Percentiles rank a stretch among this genome's conserved stretches.
These are phyloP conservation scores for Ceratocystis cacaofunesta DNA, from an alignment of 2,329 filamentous ascomycete species.

Conservation along the genomic window DNA sequence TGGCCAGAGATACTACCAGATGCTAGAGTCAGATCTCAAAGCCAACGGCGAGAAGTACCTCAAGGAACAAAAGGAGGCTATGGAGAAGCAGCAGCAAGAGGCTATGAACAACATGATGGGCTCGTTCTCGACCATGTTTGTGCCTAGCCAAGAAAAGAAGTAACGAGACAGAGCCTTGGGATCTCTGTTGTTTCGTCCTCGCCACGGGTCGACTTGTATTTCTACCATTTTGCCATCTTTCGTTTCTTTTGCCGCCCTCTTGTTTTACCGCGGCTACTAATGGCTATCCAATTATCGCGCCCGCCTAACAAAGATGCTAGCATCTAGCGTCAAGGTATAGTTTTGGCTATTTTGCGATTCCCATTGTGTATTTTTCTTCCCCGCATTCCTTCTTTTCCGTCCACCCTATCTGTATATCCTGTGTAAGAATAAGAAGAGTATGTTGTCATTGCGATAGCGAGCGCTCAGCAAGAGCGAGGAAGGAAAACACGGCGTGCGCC, in stretches of 20 bases:
- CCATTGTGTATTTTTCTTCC: background rate
- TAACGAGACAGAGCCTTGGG: background rate
- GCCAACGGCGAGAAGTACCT: slow-evolving; percentile 93
- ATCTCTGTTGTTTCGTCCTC: background rate
- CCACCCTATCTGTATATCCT: background rate
- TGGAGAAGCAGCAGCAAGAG: slow-evolving; percentile 81
- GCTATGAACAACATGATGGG: slow-evolving; percentile 86
- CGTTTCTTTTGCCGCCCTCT: background rate
- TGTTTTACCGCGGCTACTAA: background rate
- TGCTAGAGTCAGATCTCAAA: slow-evolving; percentile 76
- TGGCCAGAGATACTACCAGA: slow-evolving; percentile 77
- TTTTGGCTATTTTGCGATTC: background rate
- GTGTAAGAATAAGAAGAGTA: slow-evolving; percentile 3
- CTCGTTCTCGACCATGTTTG: slow-evolving; percentile 48
- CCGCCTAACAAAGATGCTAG: background rate
- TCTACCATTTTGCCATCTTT: background rate
- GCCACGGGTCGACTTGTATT: background rate
- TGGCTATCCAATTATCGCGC: too few relatives aligned
- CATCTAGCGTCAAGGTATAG: background rate
- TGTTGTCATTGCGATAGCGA: background rate
- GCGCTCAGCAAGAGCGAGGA: too few relatives aligned
- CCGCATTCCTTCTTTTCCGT: too few relatives aligned
- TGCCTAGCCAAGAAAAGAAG: slow-evolving; percentile 22
- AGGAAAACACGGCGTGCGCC: too few relatives aligned
- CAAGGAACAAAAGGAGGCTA: slow-evolving; percentile 76